phyloP scores from a whole-genome alignment of 2,329 filamentous ascomycete genomes.

The Calonectria hongkongensis region DNA sequence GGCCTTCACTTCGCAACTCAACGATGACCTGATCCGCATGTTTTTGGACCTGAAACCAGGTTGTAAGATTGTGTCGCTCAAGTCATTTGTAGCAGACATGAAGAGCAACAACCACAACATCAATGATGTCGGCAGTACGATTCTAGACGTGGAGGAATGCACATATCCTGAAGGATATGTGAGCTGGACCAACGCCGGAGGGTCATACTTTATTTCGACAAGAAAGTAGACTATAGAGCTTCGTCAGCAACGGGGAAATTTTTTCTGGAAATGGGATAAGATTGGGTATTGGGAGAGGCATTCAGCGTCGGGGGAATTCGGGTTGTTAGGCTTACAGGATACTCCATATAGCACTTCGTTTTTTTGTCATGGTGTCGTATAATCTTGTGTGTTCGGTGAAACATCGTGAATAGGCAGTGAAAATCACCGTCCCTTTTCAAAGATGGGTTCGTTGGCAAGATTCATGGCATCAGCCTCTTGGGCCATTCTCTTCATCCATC shows the following conservation, averaged over 20 bases:
- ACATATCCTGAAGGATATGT: conserved; percentile 83
- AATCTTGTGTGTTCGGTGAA: conserved; percentile 22
- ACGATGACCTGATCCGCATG: conserved; percentile 88
- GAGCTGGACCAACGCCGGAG: conserved; percentile 91
- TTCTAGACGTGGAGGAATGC: conserved; percentile 83
- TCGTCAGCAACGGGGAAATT: conserved; percentile 55
- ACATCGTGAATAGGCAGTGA: background rate
- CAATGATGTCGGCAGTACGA: conserved; percentile 86
- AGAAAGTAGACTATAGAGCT: conserved; percentile 73
- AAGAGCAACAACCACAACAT: conserved; percentile 85
- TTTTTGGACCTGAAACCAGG: conserved; percentile 96
- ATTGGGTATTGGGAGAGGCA: conserved; percentile 46
- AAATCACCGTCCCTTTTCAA: conserved; percentile 55
- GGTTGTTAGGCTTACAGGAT: conserved; percentile 56
- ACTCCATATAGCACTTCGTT: conserved; percentile 57
- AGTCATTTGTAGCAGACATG: conserved; percentile 89
- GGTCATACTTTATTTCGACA: conserved; percentile 91
- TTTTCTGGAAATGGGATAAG: conserved; percentile 44
- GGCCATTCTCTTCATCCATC: conserved; percentile 93
- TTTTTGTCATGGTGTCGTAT: conserved; percentile 43
- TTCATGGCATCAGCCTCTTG: conserved; percentile 94
- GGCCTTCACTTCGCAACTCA: conserved; percentile 91
- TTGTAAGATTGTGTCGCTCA: conserved; percentile 92
- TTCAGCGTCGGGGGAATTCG: conserved; percentile 48
- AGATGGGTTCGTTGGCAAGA: conserved; percentile 71